phyloP scores from a whole-genome alignment of 2,329 filamentous ascomycete species.

The Mycosphaerella arachidis region DNA sequence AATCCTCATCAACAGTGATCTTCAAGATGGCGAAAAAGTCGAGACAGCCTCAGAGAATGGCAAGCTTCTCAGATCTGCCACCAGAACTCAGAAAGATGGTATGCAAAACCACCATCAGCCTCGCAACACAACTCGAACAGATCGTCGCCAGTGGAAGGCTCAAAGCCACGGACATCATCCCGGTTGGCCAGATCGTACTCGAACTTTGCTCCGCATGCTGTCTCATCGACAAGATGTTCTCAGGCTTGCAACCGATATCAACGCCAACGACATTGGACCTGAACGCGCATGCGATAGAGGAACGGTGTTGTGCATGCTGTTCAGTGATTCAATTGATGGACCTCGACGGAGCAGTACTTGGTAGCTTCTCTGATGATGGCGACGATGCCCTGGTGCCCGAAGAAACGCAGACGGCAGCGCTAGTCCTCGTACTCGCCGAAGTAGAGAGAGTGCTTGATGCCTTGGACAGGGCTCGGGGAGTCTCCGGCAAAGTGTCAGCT shows the following conservation, averaged over 20 bases:
- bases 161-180: constrained; percentile 1
- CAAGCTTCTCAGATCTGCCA: not conserved
- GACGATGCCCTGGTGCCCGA: not conserved
- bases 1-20: not conserved
- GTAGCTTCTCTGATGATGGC: constrained; percentile 5
- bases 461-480: not conserved
- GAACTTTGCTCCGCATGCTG: not conserved
- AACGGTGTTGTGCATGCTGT: not conserved
- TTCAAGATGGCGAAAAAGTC: not conserved
- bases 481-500: not conserved
- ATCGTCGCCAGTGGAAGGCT: not conserved
- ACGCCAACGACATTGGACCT: not conserved
- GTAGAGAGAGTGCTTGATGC: constrained; percentile 1
- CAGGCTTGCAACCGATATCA: not conserved
- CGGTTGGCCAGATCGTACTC: not conserved
- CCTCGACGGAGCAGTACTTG: not conserved
- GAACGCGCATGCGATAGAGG: not conserved
- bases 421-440: not conserved
- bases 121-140: not conserved
- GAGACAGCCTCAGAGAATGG: not conserved
- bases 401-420: not conserved
- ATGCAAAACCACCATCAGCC: not conserved
- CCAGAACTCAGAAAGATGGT: not conserved
- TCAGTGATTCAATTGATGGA: not conserved
- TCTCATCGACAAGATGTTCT: not conserved